Percentiles rank a stretch among this genome's conserved stretches.
These are phyloP conservation scores for Apiospora pterosperma DNA, from an alignment of 2,329 filamentous ascomycete species.

Conservation along the genomic window DNA sequence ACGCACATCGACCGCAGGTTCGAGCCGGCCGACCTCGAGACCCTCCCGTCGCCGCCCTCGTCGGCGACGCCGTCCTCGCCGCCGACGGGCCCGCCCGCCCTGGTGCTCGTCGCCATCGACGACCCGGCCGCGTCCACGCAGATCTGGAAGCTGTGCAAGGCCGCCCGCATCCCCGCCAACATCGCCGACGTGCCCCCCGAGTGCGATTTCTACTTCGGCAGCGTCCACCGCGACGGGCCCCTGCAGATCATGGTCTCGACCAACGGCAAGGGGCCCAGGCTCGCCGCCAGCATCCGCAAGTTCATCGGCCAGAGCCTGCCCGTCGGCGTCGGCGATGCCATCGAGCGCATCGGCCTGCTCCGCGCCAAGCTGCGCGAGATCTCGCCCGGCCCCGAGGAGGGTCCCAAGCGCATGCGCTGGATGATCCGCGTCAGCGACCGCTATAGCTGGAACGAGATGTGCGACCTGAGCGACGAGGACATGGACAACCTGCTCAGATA, in stretches of 20 bases:
- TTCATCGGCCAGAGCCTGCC: constrained; percentile 78
- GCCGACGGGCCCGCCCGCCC: constrained; percentile 49
- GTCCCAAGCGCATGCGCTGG: constrained; percentile 89
- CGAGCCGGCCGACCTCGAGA: constrained; percentile 80
- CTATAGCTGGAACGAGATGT: constrained; percentile 82
- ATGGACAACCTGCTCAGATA: constrained; percentile 81
- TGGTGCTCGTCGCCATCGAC: constrained; percentile 92
- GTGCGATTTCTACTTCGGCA: constrained; percentile 98
- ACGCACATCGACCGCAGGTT: constrained; percentile 81
- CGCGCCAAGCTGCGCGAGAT: constrained; percentile 74
- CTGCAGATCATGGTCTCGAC: constrained; percentile 98
- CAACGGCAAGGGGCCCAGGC: constrained; percentile 89
- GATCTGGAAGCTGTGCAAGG: constrained; percentile 93
- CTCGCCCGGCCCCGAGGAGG: constrained; percentile 69
- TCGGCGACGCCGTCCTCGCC: background rate
- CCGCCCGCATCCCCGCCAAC: constrained; percentile 80
- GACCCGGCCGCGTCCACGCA: constrained; percentile 85
- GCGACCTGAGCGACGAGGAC: constrained; percentile 75
- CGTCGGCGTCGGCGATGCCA: constrained; percentile 76
- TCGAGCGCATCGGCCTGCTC: constrained; percentile 78
- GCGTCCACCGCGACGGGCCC: constrained; percentile 89
- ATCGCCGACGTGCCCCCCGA: constrained; percentile 96
- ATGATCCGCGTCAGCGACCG: constrained; percentile 90
- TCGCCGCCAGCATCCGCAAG: constrained; percentile 81
- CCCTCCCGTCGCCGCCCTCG: constrained; percentile 30